Evolutionary conservation across 2,329 filamentous ascomycete genomes (phyloP).

Genomic region (Aspergillus pseudoviridinutans): DNA sequence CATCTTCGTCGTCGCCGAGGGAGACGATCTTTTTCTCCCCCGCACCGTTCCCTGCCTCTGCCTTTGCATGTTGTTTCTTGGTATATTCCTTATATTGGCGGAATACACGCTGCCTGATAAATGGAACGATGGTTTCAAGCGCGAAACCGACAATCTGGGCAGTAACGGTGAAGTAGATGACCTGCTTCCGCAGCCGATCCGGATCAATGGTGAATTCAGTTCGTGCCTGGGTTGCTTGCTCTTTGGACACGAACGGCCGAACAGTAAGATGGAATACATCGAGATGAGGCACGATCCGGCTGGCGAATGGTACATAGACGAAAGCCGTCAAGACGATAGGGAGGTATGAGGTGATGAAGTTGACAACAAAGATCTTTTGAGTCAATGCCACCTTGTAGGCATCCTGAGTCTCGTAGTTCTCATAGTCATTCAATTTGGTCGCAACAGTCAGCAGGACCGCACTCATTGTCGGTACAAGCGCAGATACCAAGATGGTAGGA

Average conservation of each 20-base stretch:
- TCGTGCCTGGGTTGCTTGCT: conserved; percentile 61
- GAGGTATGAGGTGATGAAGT: conserved; percentile 95
- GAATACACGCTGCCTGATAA: conserved; percentile 74
- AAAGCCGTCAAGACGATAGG: conserved; percentile 88
- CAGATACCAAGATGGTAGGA: conserved; percentile 80
- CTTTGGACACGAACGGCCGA: conserved; percentile 68
- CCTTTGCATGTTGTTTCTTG: conserved; percentile 24
- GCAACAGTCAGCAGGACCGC: conserved; percentile 78
- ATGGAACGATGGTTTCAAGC: conserved; percentile 81
- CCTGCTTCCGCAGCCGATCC: conserved; percentile 77
- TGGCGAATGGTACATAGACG: conserved; percentile 90
- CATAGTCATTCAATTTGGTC: conserved; percentile 71
- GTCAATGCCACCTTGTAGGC: conserved; percentile 80
- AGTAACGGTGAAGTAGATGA: conserved; percentile 96
- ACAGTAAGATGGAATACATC: conserved; percentile 80
- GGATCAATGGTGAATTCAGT: conserved; percentile 76
- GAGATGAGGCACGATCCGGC: conserved; percentile 79
- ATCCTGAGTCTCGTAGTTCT: conserved; percentile 90
- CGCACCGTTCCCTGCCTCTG: conserved; percentile 14
- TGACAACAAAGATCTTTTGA: conserved; percentile 93
- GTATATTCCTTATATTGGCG: conserved; percentile 58
- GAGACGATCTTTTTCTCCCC: conserved; percentile 32
- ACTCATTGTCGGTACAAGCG: conserved; percentile 75
- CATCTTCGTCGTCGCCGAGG: conserved; percentile 68
- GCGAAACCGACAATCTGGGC: conserved; percentile 88